Base-by-base conservation (phyloP, 805 yeast species). In the Myxozyma udenii region DNA sequence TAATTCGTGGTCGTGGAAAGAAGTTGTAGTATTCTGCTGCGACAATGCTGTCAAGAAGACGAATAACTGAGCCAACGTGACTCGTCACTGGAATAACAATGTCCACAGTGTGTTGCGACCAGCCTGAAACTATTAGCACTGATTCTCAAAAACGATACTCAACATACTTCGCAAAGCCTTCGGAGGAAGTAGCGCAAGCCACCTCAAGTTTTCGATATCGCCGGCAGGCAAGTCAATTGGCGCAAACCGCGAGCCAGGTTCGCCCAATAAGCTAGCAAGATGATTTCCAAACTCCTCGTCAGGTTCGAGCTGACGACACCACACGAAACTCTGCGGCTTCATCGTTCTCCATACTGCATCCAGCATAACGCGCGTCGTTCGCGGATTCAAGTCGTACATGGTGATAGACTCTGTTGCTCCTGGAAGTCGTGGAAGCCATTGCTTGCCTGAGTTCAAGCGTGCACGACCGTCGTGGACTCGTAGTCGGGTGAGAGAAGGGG, bases 191-290 rank as follows among this genome's bases (percentile, higher is more conserved):
- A 53, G 36, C 3, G 58, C 24, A 4, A 55, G 41, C 60, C 60
- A 55, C 11, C 37, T 26, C 19, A 55, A 21, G 7, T 42, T 37
- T 1, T 47, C 54, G 9, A 55, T 30, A 12, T 53, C 57, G 2
- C 25, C 25, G 14, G 41, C 48, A 7, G 60, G 60, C n/a, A 55
- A 22, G 21, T 55, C 60, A 46, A 55, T 53, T 3, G 60, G 60
- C 16, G 54, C 58, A 47, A 58, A 53, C 14, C 16, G 12, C 11
- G 58, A 53, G 9, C 24, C 16, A 16, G 54, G 45, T 14, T 39
- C 25, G n/a, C 58, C 60, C 6, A 55, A 46, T 7, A 55, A 18
- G 12, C 32, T 7, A 14, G 41, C 47, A 2, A 53, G 16, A 14
- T n/a, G 16, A 18, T 45, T 26, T 4, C 60, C 58, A 46, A 53